These are phyloP conservation scores for Sherardia arvensis DNA, from an alignment of 257 asterid species.

Conservation along the genomic window DNA sequence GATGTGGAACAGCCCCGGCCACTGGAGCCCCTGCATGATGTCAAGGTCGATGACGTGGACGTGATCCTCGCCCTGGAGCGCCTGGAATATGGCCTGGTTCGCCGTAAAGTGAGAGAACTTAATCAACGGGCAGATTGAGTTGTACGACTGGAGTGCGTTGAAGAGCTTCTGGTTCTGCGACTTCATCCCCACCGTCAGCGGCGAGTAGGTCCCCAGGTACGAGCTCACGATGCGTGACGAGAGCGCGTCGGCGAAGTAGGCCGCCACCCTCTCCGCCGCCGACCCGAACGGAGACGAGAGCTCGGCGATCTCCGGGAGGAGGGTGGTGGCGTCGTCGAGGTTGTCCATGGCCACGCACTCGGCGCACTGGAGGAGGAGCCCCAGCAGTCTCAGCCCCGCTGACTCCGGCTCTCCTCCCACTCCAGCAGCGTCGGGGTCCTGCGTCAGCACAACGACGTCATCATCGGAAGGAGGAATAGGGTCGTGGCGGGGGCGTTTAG, in stretches of 20 bases:
- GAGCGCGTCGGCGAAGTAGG: conserved; percentile 85
- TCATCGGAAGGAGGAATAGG: conserved; percentile 6
- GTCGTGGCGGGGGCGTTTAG: conserved; percentile 11
- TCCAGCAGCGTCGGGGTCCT: not conserved
- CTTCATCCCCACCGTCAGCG: conserved; percentile 26
- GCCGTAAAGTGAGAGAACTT: conserved; percentile 96
- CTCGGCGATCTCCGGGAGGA: conserved; percentile 74
- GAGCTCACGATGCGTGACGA: conserved; percentile 65
- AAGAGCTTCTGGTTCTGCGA: conserved; percentile 56
- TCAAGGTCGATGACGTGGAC: conserved; percentile 94
- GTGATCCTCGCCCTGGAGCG: conserved; percentile 67
- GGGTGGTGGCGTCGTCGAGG: conserved; percentile 53
- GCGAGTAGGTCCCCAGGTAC: conserved; percentile 53
- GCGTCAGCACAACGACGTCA: conserved; percentile 1
- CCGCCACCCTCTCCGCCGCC: conserved; percentile 88
- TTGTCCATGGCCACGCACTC: conserved; percentile 75
- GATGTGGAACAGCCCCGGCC: conserved; percentile 94
- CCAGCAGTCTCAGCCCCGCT: conserved; percentile 65
- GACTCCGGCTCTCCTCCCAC: conserved; percentile 21
- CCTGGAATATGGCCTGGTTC: conserved; percentile 80
- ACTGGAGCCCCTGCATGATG: conserved; percentile 96
- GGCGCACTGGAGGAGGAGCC: conserved; percentile 76
- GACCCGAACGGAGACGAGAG: conserved; percentile 90
- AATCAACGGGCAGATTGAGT: conserved; percentile 64
- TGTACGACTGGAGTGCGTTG: conserved; percentile 64